Base-by-base conservation (phyloP, 805 yeast genomes). In the Ogataea pignaliae region DNA sequence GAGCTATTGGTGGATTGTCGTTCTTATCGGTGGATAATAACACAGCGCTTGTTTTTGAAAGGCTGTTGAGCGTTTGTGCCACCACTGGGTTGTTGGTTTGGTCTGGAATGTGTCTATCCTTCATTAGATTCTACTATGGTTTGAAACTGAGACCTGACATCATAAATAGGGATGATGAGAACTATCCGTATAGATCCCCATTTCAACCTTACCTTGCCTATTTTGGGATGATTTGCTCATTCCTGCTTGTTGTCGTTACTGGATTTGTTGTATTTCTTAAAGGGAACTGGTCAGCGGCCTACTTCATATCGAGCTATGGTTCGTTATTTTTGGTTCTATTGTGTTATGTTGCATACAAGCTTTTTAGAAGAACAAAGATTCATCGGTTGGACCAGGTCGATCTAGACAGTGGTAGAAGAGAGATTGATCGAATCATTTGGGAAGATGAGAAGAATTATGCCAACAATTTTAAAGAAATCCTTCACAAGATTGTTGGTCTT, bases 381-480 rank as follows among this genome's bases (percentile, higher is more conserved):
- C 85, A 80, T 41, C 73, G 86, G 40, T 65, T 86, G 37, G 90
- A 85, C 52, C 83, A 85, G 37, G 60, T 88, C 47, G 95, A 88
- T 61, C 74, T 85, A 59, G 96, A 88, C 61, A 76, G 88, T 0
- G 96, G 96, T 2, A 70, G 96, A 54, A 72, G 93, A 40, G 96
- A 88, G 59, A 79, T 83, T 65, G 96, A 88, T 63, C 69, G 88
- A 39, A 77, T 77, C 50, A 78, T 81, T 17, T 87, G 95, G 95
- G 88, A 83, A 52, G 93, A 87, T 45, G 87, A 85, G 41, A 69
- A 51, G 42, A 54, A 60, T 34, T 64, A 65, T 41, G 50, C 56
- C 16, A 57, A 58, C 33, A 68, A 57, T 39, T 57, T 66, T 33
- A 60, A 53, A 37, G 72, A 66, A 40, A 51, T 60, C 16, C 18